phyloP scores from a whole-genome alignment of 768 basidiomycete genomes.

The Boletus pseudo-olivaceus region DNA sequence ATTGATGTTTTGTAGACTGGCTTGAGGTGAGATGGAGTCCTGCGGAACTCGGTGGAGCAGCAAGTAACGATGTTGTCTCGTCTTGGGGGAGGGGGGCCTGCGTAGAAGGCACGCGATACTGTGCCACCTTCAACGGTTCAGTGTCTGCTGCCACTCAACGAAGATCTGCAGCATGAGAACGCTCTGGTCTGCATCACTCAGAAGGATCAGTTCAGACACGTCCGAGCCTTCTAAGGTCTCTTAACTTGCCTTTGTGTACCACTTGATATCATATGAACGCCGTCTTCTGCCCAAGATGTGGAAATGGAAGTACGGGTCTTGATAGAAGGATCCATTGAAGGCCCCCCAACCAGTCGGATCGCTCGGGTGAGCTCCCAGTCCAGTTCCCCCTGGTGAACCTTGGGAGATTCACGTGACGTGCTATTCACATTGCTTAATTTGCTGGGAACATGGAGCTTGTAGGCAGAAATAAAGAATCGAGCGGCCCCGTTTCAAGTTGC shows the following conservation, averaged over 20 bases:
- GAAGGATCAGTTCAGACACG: background rate
- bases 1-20: background rate
- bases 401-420: background rate
- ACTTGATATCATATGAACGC: conserved; percentile 18
- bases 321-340: background rate
- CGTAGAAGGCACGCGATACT: background rate
- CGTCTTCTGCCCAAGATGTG: conserved; percentile 3
- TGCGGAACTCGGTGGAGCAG: background rate
- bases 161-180: background rate
- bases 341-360: background rate
- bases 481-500: conserved; percentile 1
- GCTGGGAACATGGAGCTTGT: background rate
- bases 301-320: conserved; percentile 14
- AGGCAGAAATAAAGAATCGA: background rate
- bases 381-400: background rate
- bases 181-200: background rate
- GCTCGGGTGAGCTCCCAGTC: background rate
- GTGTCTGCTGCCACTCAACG: background rate
- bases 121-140: background rate
- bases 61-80: background rate
- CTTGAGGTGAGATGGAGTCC: background rate
- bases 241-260: background rate
- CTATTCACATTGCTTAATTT: conserved; percentile 9
- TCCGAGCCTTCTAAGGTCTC: background rate
- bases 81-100: background rate